Evolutionary conservation across 2,329 filamentous ascomycete species (phyloP), one percentile per base, ranked within the genome.

Genomic region (Fonsecaea pedrosoi): DNA sequence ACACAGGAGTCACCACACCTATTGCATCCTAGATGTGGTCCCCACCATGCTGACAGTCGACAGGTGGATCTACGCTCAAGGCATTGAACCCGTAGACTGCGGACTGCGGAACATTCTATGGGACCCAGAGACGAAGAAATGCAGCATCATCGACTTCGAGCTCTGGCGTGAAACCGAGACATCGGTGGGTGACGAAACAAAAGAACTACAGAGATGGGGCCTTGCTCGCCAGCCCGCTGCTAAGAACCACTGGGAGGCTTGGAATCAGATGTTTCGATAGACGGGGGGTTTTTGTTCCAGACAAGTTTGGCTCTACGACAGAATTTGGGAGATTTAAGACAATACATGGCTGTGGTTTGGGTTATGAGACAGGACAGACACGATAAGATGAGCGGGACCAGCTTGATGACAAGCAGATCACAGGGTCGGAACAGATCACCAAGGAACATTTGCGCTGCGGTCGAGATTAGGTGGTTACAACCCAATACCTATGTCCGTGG

Each of bases 131-230:
- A 70, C 65, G 9, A 58, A 63, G 32, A 70, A 32, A 62, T 71
- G 69, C 48, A 69, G 64, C 32, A 70, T 73, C 25, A 71, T 73
- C 42, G 71, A 73, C 53, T 71, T 73, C 48, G 71, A 73, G 45
- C 48, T 73, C 6, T 73, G 71, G 71, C 64, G 70, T 30, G 63
- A 63, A 13, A 54, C 64, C 2, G 66, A 68, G 4, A 53, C 25
- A 4, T 21, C 42, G 2, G 40, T 70, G n/a, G 40, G 45, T n/a
- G 63, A 71, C 42, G 71, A 73, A 18, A 65, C 15, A n/a, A 69
- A 69, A 35, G 71, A 73, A 55, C 54, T 73, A 12, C 69, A 71
- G 48, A 21, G 70, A 45, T 73, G 71, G 71, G 71, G 70, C 25
- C 54, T 73, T 25, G 59, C 40, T 35, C 42, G 70, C 37, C 61